phyloP scores from a whole-genome alignment of 2,329 filamentous ascomycete genomes.

The Pseudonectria buxi region DNA sequence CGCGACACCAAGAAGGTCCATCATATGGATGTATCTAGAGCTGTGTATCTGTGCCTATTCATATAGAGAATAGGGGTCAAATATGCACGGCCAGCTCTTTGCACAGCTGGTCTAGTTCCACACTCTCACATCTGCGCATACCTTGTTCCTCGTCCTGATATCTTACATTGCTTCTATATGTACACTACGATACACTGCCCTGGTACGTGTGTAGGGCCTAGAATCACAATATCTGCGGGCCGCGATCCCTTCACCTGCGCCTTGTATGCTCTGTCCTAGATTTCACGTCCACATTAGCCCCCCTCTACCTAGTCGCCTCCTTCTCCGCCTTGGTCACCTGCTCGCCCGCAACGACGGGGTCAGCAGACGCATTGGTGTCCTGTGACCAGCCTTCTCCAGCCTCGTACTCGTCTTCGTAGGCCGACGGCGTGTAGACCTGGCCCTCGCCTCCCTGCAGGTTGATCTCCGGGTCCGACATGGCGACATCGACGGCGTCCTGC shows the following conservation, averaged over 20 bases:
- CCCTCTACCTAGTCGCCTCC: constrained; percentile 11
- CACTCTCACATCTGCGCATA: too few relatives aligned
- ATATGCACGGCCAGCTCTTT: too few relatives aligned
- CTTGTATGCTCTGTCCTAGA: background rate
- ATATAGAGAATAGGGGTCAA: too few relatives aligned
- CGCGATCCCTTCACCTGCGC: background rate
- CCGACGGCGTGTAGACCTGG: constrained; percentile 42
- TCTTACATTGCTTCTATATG: constrained; percentile 20
- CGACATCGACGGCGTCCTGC: constrained; percentile 65
- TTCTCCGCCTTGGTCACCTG: constrained; percentile 16
- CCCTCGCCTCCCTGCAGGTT: constrained; percentile 44
- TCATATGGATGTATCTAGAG: too few relatives aligned
- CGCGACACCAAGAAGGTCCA: background rate
- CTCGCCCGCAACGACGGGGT: constrained; percentile 9
- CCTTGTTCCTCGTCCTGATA: constrained; percentile 12
- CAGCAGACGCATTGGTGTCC: constrained; percentile 8
- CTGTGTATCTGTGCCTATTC: too few relatives aligned
- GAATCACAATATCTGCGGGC: background rate
- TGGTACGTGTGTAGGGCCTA: background rate
- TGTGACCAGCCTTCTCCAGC: constrained; percentile 19
- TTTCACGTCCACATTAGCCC: background rate
- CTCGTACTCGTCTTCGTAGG: constrained; percentile 29
- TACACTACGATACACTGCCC: constrained; percentile 13
- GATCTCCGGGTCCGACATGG: constrained; percentile 60
- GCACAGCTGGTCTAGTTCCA: too few relatives aligned